Conservation (phyloP, 139 green algal species). For the Picochlorum sp. region DNA sequence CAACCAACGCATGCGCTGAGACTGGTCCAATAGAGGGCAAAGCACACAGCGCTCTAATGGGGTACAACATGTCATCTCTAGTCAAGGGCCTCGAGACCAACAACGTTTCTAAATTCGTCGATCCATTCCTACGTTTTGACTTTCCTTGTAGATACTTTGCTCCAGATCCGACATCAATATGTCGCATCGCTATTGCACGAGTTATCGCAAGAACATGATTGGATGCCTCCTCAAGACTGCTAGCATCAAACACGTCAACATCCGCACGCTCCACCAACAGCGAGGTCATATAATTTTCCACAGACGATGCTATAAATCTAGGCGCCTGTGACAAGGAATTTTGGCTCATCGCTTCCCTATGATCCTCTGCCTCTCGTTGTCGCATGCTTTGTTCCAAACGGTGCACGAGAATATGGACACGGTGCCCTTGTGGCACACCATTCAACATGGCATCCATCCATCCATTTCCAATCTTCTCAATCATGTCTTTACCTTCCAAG, state of each 20-base stretch:
- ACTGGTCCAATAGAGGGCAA: constrained; percentile 17
- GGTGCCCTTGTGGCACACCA: background rate
- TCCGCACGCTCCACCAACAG: constrained; percentile 13
- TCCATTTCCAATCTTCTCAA: constrained; percentile 10
- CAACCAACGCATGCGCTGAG: constrained; percentile 16
- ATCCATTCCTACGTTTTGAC: background rate
- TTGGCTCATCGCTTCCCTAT: background rate
- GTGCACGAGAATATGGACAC: constrained; percentile 8
- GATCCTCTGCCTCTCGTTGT: background rate
- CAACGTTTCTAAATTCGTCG: constrained; percentile 2
- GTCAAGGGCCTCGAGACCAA: constrained; percentile 8
- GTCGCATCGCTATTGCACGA: constrained; percentile 14
- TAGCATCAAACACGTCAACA: constrained; percentile 6
- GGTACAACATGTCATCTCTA: background rate
- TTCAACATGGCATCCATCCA: constrained; percentile 1
- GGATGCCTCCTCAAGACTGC: constrained; percentile 9
- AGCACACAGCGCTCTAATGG: background rate
- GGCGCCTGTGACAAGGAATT: too few species aligned
- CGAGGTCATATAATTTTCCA: constrained; percentile 11
- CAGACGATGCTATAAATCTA: too few species aligned
- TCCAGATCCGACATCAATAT: background rate
- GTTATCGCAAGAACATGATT: constrained; percentile 17
- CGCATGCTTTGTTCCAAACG: constrained; percentile 9
- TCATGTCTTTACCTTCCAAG: constrained; percentile 24
- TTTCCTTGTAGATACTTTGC: constrained; percentile 10